phyloP scores from a whole-genome alignment of 306 rosid species.

The Purshia tridentata region DNA sequence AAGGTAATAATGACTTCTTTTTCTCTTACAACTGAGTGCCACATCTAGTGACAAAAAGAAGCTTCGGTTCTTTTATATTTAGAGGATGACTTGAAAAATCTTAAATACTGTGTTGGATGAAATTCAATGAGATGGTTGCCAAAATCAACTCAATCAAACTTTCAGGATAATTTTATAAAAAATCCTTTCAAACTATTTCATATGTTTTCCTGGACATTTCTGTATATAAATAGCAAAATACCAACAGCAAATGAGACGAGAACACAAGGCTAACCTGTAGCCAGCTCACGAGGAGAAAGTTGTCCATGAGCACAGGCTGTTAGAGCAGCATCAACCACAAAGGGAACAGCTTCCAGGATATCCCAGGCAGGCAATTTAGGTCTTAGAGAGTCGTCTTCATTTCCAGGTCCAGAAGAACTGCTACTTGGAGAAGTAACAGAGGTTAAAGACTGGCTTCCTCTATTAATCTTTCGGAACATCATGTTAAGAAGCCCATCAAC shows the following conservation, averaged over 20 bases:
- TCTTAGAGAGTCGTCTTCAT: slow-evolving; percentile 59
- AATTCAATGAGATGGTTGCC: background rate
- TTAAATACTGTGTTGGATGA: background rate
- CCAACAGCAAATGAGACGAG: slow-evolving; percentile 21
- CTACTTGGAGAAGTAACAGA: slow-evolving; percentile 81
- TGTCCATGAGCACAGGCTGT: slow-evolving; percentile 97
- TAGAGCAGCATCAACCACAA: slow-evolving; percentile 95
- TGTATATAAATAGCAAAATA: background rate
- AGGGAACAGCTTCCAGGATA: slow-evolving; percentile 90
- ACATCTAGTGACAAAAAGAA: background rate
- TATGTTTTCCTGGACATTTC: background rate
- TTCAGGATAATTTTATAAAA: background rate
- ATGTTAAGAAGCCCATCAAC: slow-evolving; percentile 92
- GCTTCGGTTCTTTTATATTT: background rate
- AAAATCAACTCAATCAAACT: background rate
- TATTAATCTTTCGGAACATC: slow-evolving; percentile 72
- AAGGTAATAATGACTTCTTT: background rate
- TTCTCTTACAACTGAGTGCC: background rate
- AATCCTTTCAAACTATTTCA: background rate
- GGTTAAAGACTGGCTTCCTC: slow-evolving; percentile 62
- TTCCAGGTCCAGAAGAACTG: slow-evolving; percentile 84
- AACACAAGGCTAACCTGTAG: slow-evolving; percentile 61
- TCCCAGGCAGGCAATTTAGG: slow-evolving; percentile 99
- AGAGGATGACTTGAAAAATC: background rate
- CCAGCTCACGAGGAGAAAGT: slow-evolving; percentile 94